A percentile compares a stretch with the other conserved stretches of the same genome.
phyloP scores from a whole-genome alignment of 1,139 yeast genomes.

The Schwanniomyces etchellsii region DNA sequence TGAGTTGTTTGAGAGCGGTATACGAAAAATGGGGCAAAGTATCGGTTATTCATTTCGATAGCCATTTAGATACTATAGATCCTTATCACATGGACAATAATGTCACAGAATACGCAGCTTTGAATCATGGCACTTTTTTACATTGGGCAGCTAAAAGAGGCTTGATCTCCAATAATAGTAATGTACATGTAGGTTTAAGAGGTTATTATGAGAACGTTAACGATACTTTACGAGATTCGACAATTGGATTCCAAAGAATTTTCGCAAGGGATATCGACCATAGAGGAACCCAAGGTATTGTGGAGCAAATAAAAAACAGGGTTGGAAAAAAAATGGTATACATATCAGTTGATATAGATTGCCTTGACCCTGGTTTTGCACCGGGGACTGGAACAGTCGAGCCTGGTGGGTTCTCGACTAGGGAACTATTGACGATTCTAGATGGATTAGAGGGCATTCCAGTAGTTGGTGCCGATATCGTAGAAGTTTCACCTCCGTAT shows the following conservation, averaged over 20 bases:
- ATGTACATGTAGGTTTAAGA: slow-evolving; percentile 32
- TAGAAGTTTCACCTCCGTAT: slow-evolving; percentile 10
- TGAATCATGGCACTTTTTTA: slow-evolving; percentile 51
- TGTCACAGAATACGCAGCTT: slow-evolving; percentile 40
- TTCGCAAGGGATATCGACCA: slow-evolving; percentile 11
- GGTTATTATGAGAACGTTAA: slow-evolving; percentile 25
- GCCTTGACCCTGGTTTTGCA: slow-evolving; percentile 10
- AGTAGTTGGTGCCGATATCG: slow-evolving; percentile 12
- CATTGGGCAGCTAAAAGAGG: slow-evolving; percentile 24
- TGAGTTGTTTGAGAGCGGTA: slow-evolving; percentile 44
- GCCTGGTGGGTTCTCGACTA: slow-evolving; percentile 12
- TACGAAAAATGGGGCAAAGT: slow-evolving; percentile 39
- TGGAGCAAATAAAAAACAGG: slow-evolving; percentile 9
- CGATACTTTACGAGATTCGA: slow-evolving; percentile 9
- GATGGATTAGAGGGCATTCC: slow-evolving; percentile 11
- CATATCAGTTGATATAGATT: slow-evolving; percentile 11
- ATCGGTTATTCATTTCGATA: slow-evolving; percentile 51
- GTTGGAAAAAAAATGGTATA: slow-evolving; percentile 9
- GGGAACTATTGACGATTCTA: slow-evolving; percentile 10
- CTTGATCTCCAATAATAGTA: slow-evolving; percentile 8
- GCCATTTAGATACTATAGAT: slow-evolving; percentile 58
- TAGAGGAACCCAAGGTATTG: slow-evolving; percentile 10
- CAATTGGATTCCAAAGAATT: slow-evolving; percentile 11
- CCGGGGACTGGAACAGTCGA: slow-evolving; percentile 12
- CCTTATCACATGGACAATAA: slow-evolving; percentile 51